These are phyloP conservation scores for Fraxinus sp. DNA, from an alignment of 305 asterid species.

Conservation along the genomic window DNA sequence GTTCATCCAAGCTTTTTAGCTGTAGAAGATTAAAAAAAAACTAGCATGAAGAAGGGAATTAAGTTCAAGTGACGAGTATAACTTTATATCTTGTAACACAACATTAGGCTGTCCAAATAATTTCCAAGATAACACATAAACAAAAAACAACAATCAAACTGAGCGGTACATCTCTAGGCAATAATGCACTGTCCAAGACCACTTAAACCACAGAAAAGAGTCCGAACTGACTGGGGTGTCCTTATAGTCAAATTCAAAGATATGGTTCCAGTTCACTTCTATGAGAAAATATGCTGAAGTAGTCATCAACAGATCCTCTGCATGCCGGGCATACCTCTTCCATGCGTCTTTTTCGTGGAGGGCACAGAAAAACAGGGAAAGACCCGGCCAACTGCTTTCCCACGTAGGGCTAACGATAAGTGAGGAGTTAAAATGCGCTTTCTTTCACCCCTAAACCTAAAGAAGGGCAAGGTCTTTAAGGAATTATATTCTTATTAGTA, in stretches of 20 bases:
- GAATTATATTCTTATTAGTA: no score
- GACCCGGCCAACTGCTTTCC: not conserved
- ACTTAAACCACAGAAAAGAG: not conserved
- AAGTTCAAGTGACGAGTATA: not conserved
- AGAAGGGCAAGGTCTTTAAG: no score
- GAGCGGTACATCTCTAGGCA: not conserved
- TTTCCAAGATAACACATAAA: not conserved
- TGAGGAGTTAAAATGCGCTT: not conserved
- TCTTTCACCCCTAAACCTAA: no score
- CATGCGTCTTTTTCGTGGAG: not conserved
- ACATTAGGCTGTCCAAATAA: not conserved
- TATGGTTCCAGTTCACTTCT: not conserved
- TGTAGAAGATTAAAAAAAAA: slow-evolving; percentile 19
- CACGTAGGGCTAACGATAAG: not conserved
- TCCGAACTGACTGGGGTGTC: not conserved
- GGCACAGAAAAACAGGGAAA: not conserved
- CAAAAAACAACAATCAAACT: not conserved
- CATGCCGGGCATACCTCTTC: not conserved
- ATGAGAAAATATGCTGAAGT: no score
- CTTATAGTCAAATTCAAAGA: not conserved
- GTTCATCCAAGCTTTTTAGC: slow-evolving; percentile 73
- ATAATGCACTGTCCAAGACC: not conserved
- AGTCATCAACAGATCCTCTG: not conserved
- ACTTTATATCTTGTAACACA: not conserved
- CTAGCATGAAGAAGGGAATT: not conserved